phyloP scores from a whole-genome alignment of 208 protist genomes.

The Leishmania mexicana region DNA sequence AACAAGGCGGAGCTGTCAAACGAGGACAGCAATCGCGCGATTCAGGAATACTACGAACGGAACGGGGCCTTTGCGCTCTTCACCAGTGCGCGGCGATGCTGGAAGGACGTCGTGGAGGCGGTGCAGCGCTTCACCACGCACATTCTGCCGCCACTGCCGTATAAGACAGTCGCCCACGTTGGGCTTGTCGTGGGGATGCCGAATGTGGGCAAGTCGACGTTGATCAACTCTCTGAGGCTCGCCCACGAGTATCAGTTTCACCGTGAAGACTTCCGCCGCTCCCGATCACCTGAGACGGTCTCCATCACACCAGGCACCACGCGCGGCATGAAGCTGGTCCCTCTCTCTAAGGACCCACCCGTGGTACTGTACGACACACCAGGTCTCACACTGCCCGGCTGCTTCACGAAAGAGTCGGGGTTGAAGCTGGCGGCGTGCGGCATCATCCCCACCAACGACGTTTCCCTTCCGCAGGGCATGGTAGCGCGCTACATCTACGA shows the following conservation, averaged over 20 bases:
- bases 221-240: conserved; percentile 93
- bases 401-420: conserved; percentile 85
- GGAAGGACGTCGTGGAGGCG: conserved; percentile 78
- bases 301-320: conserved; percentile 86
- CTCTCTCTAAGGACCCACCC: conserved; percentile 78
- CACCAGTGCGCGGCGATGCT: conserved; percentile 77
- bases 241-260: conserved; percentile 93
- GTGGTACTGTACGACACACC: conserved; percentile 90
- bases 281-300: conserved; percentile 76
- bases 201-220: conserved; percentile 95
- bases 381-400: conserved; percentile 87
- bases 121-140: conserved; percentile 84
- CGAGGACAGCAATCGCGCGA: conserved; percentile 74
- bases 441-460: conserved; percentile 84
- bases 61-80: conserved; percentile 77
- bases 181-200: conserved; percentile 94
- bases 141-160: conserved; percentile 59
- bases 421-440: conserved; percentile 86
- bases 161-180: conserved; percentile 76
- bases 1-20: conserved; percentile 94
- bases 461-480: conserved; percentile 64
- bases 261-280: conserved; percentile 81
- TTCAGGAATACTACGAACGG: conserved; percentile 85
- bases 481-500: conserved; percentile 89
- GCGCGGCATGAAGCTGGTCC: conserved; percentile 74